Evolutionary conservation across 176 grass and related monocot species (phyloP).

Genomic region (Ensete ventricosum): DNA sequence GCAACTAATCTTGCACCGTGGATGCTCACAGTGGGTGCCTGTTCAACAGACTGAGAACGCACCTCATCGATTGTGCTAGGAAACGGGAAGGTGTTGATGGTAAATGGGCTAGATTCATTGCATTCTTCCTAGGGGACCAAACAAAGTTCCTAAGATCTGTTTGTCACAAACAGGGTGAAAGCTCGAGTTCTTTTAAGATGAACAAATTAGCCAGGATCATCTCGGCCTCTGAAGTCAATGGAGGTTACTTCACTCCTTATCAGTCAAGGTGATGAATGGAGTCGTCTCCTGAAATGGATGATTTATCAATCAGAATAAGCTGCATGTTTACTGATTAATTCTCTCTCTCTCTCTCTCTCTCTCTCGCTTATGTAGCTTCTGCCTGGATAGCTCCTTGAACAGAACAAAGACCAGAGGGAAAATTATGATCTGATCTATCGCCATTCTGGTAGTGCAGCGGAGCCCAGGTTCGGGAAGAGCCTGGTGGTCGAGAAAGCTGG

Average conservation of each 20-base stretch:
- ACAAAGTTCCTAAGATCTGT: not conserved
- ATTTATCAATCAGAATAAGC: not conserved
- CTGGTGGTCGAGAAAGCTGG: slow-evolving; percentile 51
- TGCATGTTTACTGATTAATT: slow-evolving; percentile 18
- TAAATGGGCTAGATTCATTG: not conserved
- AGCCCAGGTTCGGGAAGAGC: slow-evolving; percentile 43
- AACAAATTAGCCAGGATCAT: slow-evolving; percentile 48
- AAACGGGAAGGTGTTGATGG: slow-evolving; percentile 9
- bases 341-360: not conserved
- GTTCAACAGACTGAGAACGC: slow-evolving; percentile 20
- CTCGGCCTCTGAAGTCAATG: slow-evolving; percentile 55
- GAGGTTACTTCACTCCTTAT: slow-evolving; percentile 62
- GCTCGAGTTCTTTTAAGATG: slow-evolving; percentile 55
- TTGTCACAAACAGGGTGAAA: slow-evolving; percentile 50
- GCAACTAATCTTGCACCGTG: slow-evolving; percentile 22
- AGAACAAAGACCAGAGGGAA: slow-evolving; percentile 55
- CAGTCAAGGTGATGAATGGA: slow-evolving; percentile 57
- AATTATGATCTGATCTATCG: slow-evolving; percentile 58
- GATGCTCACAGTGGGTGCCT: slow-evolving; percentile 19
- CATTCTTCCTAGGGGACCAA: not conserved
- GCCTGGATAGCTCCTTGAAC: slow-evolving; percentile 68
- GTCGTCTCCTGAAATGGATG: not conserved
- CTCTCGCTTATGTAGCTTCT: slow-evolving; percentile 36
- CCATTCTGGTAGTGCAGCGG: slow-evolving; percentile 32
- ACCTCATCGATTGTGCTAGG: slow-evolving; percentile 12